Evolutionary conservation across 306 rosid species (phyloP).

Genomic region (Lablab purpureus): DNA sequence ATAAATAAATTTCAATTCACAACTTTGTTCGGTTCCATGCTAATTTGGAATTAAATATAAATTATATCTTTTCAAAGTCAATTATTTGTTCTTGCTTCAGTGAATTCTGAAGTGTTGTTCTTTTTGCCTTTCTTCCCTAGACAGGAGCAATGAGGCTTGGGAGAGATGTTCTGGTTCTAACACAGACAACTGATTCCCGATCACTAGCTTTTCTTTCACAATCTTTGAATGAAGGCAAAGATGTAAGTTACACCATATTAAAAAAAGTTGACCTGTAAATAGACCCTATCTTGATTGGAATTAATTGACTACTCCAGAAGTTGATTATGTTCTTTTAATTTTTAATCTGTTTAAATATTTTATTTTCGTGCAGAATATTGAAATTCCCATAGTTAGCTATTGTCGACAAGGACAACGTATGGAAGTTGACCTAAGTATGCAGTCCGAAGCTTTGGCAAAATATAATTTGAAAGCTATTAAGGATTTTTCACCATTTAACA

Average conservation of each 20-base stretch:
- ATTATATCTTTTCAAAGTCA: constrained; percentile 1
- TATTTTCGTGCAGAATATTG: constrained; percentile 60
- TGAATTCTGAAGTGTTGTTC: constrained; percentile 34
- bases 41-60: constrained; percentile 22
- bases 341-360: constrained; percentile 22
- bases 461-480: constrained; percentile 61
- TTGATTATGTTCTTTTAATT: constrained; percentile 24
- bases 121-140: constrained; percentile 41
- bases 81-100: constrained; percentile 23
- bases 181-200: constrained; percentile 67
- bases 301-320: constrained; percentile 9
- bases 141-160: constrained; percentile 78
- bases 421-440: constrained; percentile 59
- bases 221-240: constrained; percentile 65
- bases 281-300: not conserved
- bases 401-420: constrained; percentile 54
- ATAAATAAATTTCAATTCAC: constrained; percentile 1
- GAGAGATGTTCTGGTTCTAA: constrained; percentile 63
- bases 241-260: constrained; percentile 43
- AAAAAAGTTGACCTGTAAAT: not conserved
- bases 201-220: constrained; percentile 71
- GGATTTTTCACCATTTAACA: constrained; percentile 62
- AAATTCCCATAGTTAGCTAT: constrained; percentile 65
- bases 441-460: constrained; percentile 55
- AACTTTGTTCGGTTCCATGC: constrained; percentile 28